A percentile compares a stretch with the other conserved stretches of the same genome.
These are phyloP conservation scores for Gonium pectorale DNA, from an alignment of 139 green algal genomes.

Conservation along the genomic window DNA sequence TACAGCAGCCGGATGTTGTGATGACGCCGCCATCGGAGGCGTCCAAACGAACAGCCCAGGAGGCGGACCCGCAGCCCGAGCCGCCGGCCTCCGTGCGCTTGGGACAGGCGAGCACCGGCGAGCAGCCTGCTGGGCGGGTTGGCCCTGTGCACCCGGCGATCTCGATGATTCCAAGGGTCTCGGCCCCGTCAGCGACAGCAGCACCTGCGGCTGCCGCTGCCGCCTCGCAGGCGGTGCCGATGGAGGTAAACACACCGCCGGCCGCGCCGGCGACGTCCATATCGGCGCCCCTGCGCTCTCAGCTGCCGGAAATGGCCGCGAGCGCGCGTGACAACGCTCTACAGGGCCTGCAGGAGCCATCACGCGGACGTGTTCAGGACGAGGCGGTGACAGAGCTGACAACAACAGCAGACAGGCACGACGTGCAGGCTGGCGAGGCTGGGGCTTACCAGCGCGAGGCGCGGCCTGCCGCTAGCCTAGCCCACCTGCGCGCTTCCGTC, in stretches of 20 bases:
- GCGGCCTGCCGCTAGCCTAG: background rate
- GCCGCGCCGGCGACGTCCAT: background rate
- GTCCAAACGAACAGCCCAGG: background rate
- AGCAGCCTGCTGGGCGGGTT: background rate
- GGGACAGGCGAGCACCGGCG: background rate
- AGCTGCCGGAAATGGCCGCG: too few relatives aligned
- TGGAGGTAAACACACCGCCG: conserved; percentile 12
- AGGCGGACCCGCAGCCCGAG: conserved; percentile 31
- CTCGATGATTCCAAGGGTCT: background rate
- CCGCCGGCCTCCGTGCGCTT: background rate
- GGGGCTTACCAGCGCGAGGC: background rate
- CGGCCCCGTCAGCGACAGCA: background rate
- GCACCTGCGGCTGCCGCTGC: background rate
- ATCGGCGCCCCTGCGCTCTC: background rate
- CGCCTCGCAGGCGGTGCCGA: background rate
- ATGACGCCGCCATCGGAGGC: background rate
- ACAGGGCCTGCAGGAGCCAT: background rate
- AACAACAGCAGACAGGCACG: background rate
- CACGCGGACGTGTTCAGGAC: background rate
- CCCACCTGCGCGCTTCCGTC: background rate
- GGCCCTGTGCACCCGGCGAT: conserved; percentile 18
- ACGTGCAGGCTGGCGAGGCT: background rate
- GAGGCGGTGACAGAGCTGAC: background rate
- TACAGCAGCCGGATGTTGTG: background rate
- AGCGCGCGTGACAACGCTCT: too few relatives aligned